These are phyloP conservation scores for Geranium incanum DNA, from an alignment of 441 rosid species.

Conservation along the genomic window DNA sequence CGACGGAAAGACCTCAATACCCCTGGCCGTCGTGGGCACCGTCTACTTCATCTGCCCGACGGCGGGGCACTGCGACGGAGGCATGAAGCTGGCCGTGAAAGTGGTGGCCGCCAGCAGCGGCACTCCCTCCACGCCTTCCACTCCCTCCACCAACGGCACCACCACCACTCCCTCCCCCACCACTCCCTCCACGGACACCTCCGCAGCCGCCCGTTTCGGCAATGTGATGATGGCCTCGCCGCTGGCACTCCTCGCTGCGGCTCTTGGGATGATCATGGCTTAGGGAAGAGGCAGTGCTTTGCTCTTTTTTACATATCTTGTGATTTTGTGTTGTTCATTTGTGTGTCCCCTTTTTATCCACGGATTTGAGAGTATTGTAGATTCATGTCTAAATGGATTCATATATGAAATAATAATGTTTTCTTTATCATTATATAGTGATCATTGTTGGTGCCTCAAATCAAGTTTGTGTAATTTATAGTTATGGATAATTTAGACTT, in stretches of 20 bases:
- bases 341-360: too few species aligned
- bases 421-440: too few species aligned
- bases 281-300: not conserved
- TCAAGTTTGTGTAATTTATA: too few species aligned
- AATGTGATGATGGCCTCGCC: not conserved
- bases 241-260: not conserved
- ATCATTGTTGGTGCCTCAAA: too few species aligned
- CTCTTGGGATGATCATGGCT: not conserved
- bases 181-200: constrained; percentile 24
- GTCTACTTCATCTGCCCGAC: constrained; percentile 55
- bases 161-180: constrained; percentile 20
- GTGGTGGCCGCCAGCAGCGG: constrained; percentile 33
- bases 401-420: too few species aligned
- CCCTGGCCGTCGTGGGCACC: constrained; percentile 33
- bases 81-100: constrained; percentile 59
- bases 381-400: too few species aligned
- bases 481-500: too few species aligned
- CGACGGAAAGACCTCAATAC: constrained; percentile 37
- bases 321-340: too few species aligned
- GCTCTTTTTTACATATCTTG: not conserved
- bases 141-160: constrained; percentile 17
- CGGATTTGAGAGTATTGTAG: too few species aligned
- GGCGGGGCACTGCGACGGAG: constrained; percentile 44
- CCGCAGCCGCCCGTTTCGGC: not conserved
- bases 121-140: constrained; percentile 24